Evolutionary conservation across 371 early-diverging fungal genomes (phyloP), one percentile per base, ranked within the genome.

Genomic region (Mucor circinelloides): DNA sequence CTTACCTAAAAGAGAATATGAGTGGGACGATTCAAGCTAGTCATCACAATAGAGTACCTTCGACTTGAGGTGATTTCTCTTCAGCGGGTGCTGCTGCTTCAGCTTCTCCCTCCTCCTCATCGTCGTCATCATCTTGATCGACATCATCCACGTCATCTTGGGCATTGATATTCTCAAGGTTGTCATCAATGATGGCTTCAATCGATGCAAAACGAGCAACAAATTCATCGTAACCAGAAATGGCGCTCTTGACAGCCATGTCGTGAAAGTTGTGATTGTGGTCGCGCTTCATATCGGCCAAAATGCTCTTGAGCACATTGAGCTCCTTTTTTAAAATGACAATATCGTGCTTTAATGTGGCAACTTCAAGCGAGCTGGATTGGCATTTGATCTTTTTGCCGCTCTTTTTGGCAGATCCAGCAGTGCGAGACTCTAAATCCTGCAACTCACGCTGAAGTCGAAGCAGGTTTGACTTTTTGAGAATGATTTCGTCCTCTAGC

Each of bases 181-280:
- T 72, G 12, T 71, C 65, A 12, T 82, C 72, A 21, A 79, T 72
- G 12, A 68, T 64, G 17, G 63, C 23, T 54, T 71, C 73, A 17
- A 71, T 42, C 3, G 67, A 65, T 9, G 74, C 78, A 48, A 70
- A 79, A 12, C 73, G 75, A 5, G 68, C 73, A 3, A 86, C 42
- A 52, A 89, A 90, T 55, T 85, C 88, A 34, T 89, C 87, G 54
- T 85, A 91, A 1, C 78, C 87, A 4, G 80, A 61, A 42, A 93
- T 83, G 2, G 92, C 88, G 6, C 73, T 70, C 32, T 87, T 87
- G 17, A 93, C 93, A 31, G 92, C 93, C 74, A 85, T 78, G 65
- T 94, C 94, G 69, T 91, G 90, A 67, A 81, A 93, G 68, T 94
- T 92, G 57, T 88, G 86, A 74, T 94, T 92, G 66, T 91, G 90